Conservation (phyloP, 2,329 filamentous ascomycete genomes). For the Paecilomyces variotii region DNA sequence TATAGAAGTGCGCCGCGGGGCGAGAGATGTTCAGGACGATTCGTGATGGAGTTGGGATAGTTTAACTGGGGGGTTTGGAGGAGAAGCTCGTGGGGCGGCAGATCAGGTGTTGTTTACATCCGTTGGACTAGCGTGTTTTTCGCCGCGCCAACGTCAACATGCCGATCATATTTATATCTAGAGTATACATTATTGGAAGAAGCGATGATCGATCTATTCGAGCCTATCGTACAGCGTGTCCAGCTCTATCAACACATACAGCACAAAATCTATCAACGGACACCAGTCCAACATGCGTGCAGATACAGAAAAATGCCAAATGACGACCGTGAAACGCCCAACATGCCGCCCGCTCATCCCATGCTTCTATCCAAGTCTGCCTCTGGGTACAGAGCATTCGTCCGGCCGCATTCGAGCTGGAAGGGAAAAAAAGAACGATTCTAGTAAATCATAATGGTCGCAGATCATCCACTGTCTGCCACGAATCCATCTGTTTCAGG, state of each 20-base stretch:
- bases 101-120: constrained; percentile 22
- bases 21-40: not conserved
- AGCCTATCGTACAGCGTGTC: not conserved
- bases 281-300: not conserved
- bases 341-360: not conserved
- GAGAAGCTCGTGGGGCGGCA: constrained; percentile 1
- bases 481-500: constrained; percentile 64
- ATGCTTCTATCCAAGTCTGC: not conserved
- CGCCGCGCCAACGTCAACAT: constrained; percentile 3
- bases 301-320: not conserved
- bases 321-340: not conserved
- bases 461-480: constrained; percentile 23
- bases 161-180: not conserved
- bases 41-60: not conserved
- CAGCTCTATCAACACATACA: not conserved
- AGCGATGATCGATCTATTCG: not conserved
- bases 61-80: not conserved
- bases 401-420: not conserved
- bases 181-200: not conserved
- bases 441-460: constrained; percentile 8
- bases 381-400: not conserved
- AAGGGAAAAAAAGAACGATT: not conserved
- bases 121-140: constrained; percentile 12
- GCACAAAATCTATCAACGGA: not conserved
- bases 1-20: not conserved